Evolutionary conservation across 2,329 filamentous ascomycete genomes (phyloP).

Genomic region (Triangularia verruculosa): DNA sequence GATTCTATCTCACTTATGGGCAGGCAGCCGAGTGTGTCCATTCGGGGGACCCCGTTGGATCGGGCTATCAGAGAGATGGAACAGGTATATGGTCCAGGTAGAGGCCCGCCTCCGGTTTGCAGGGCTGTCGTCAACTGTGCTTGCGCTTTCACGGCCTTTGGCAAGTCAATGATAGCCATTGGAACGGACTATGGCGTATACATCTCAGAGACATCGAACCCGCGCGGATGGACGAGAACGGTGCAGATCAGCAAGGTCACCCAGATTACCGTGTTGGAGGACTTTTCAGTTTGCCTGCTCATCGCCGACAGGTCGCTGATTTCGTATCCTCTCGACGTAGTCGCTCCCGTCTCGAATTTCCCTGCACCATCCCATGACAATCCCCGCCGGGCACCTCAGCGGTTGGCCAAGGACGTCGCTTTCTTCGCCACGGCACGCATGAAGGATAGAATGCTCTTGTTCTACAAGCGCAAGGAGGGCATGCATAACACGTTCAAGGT

Average conservation of each 20-base stretch:
- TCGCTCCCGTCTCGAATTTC: conserved; percentile 63
- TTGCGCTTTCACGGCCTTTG: conserved; percentile 80
- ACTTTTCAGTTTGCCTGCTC: conserved; percentile 88
- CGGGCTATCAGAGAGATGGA: conserved; percentile 88
- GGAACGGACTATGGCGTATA: conserved; percentile 95
- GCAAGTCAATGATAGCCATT: conserved; percentile 84
- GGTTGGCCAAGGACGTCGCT: conserved; percentile 86
- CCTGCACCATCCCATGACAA: conserved; percentile 66
- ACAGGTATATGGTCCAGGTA: conserved; percentile 66
- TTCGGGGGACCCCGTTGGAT: conserved; percentile 88
- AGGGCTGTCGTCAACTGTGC: conserved; percentile 88
- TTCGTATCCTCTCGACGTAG: conserved; percentile 87
- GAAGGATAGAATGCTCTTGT: conserved; percentile 92
- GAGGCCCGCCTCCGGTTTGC: conserved; percentile 74
- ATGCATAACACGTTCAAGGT: conserved; percentile 95
- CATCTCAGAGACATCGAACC: conserved; percentile 82
- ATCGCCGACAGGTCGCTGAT: conserved; percentile 89
- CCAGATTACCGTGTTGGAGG: conserved; percentile 90
- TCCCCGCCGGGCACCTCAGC: conserved; percentile 81
- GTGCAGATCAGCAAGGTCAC: conserved; percentile 77
- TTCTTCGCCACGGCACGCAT: conserved; percentile 96
- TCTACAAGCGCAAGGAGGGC: conserved; percentile 95
- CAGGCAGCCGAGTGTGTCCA: conserved; percentile 65
- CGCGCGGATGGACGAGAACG: conserved; percentile 85
- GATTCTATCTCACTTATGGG: conserved; percentile 60